A percentile compares a stretch with the other conserved stretches of the same genome.
These are phyloP conservation scores for Aciculoconidium aculeatum DNA, from an alignment of 805 yeast genomes.

Conservation along the genomic window DNA sequence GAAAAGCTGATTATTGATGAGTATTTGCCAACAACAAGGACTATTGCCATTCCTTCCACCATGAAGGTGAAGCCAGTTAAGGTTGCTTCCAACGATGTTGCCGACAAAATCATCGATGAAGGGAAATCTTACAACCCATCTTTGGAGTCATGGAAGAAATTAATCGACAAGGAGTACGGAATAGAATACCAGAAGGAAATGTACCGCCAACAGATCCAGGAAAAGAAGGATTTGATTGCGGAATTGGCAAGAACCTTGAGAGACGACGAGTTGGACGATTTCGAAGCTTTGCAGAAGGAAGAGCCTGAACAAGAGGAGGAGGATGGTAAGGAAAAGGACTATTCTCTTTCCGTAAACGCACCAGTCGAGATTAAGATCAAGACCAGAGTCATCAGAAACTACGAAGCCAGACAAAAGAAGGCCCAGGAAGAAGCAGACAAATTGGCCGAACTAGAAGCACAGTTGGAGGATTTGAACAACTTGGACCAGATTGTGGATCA, in stretches of 20 bases:
- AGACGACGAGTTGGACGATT: slow-evolving; percentile 47
- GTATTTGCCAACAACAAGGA: slow-evolving; percentile 27
- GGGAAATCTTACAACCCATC: slow-evolving; percentile 95
- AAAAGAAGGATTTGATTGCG: slow-evolving; percentile 58
- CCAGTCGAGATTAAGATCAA: slow-evolving; percentile 66
- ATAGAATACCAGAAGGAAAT: slow-evolving; percentile 65
- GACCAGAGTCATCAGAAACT: slow-evolving; percentile 74
- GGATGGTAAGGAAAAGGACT: slow-evolving; percentile 25
- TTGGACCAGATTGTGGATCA: slow-evolving; percentile 18
- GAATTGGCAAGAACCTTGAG: slow-evolving; percentile 58
- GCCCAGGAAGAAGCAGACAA: slow-evolving; percentile 49
- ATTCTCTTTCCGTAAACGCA: slow-evolving; percentile 61
- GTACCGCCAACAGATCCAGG: slow-evolving; percentile 53
- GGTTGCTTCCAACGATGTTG: slow-evolving; percentile 42
- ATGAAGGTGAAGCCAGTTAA: slow-evolving; percentile 45
- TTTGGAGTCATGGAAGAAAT: slow-evolving; percentile 69
- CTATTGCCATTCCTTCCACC: slow-evolving; percentile 50
- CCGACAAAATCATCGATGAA: slow-evolving; percentile 53
- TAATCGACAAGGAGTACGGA: slow-evolving; percentile 61
- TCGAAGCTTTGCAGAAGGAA: slow-evolving; percentile 30
- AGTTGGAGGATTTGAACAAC: slow-evolving; percentile 51
- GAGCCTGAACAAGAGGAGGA: slow-evolving; percentile 36
- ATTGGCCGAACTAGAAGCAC: slow-evolving; percentile 53
- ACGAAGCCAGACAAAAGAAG: slow-evolving; percentile 56
- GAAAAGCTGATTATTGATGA: slow-evolving; percentile 12